A percentile compares a stretch with the other conserved stretches of the same genome.
phyloP scores from a whole-genome alignment of 805 yeast species.

The Starmerella apis region DNA sequence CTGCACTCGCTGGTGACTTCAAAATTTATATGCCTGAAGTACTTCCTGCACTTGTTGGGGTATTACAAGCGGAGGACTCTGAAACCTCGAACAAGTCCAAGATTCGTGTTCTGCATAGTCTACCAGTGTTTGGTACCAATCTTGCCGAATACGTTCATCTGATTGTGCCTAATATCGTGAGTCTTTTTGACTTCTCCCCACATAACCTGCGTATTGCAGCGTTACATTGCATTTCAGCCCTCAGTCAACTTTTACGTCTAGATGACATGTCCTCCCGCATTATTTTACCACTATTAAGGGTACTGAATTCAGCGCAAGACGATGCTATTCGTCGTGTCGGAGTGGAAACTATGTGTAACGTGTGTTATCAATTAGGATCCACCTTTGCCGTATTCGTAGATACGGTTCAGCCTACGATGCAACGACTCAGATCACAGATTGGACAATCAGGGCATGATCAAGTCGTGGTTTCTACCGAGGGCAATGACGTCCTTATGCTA shows the following conservation, averaged over 20 bases:
- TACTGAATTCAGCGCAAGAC: conserved; percentile 43
- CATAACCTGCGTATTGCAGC: conserved; percentile 56
- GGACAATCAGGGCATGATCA: conserved; percentile 13
- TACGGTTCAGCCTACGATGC: conserved; percentile 25
- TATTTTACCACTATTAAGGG: conserved; percentile 72
- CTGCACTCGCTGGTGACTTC: conserved; percentile 85
- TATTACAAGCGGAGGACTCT: conserved; percentile 57
- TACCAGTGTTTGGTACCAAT: conserved; percentile 77
- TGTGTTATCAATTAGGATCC: conserved; percentile 67
- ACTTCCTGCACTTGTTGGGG: conserved; percentile 62
- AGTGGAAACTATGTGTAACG: conserved; percentile 64
- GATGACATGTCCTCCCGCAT: conserved; percentile 85
- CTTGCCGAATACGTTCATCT: conserved; percentile 82
- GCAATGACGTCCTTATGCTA: conserved; percentile 52
- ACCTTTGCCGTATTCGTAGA: conserved; percentile 72
- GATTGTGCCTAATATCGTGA: conserved; percentile 74
- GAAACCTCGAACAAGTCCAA: conserved; percentile 35
- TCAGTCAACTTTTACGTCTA: conserved; percentile 60
- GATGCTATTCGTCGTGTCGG: conserved; percentile 51
- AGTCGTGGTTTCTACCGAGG: conserved; percentile 65
- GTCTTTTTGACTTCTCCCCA: conserved; percentile 63
- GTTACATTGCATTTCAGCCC: conserved; percentile 69
- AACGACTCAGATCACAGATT: conserved; percentile 13
- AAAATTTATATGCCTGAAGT: conserved; percentile 71
- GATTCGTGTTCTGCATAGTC: conserved; percentile 63